Evolutionary conservation across 2,329 filamentous ascomycete genomes (phyloP), one percentile per base, ranked within the genome.

Genomic region (Cladosporium sphaerospermum): DNA sequence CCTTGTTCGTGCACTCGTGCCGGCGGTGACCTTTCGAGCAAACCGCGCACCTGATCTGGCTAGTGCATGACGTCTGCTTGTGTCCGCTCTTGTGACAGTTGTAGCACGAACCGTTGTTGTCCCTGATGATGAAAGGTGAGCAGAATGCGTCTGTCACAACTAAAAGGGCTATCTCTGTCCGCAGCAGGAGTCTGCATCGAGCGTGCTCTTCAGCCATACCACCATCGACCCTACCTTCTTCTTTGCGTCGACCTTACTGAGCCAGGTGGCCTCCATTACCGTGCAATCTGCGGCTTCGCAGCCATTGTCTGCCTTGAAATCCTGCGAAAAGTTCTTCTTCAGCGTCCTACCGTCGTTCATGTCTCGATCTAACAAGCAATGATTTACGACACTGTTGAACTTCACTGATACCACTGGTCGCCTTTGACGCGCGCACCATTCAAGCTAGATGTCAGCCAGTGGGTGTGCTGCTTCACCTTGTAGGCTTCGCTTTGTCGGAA

Each of bases 341-440:
- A 39, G 36, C 36, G 36, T 39, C 36, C 13, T 39, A n/a, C 13
- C 36, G 36, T 39, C 36, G 36, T 39, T 14, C 36, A 14, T 14
- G 8, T 39, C 36, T 5, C 13, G 13, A 14, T 14, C 36, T 11
- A 39, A 14, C 5, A 39, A 5, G 14, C 36, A 39, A 3, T 39
- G 36, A 5, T 39, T 39, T 3, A 14, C 36, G 36, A 39, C 36
- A 39, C 36, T 11, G 16, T 39, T 11, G 40, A 10, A 45, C 31
- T 45, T 52, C 41, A 52, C 49, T 7, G 49, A 18, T 52, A 52
- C 49, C 37, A 51, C 37, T 51, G 48, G 37, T 51, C 48, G 34
- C 37, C 36, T 51, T 42, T 43, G 18, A 51, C 40, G 18, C 48
- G 48, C 7, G 48, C 48, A 13, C 48, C 48, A 14, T 3, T 14